Conservation (phyloP, 176 grass and related monocot genomes). For the Juncus inflexus region DNA sequence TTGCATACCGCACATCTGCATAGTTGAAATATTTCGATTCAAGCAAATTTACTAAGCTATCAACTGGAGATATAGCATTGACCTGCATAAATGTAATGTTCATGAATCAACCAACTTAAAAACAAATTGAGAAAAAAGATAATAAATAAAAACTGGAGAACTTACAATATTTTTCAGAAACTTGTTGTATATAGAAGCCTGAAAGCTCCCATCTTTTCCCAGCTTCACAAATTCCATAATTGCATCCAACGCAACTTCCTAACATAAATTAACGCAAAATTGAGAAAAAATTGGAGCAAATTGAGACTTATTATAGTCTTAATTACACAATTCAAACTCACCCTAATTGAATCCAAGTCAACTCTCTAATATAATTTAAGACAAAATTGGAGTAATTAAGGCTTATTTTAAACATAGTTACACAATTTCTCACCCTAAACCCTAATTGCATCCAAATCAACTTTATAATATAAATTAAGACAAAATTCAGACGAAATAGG, state of each 20-base stretch:
- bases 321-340: background rate
- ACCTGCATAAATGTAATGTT: constrained; percentile 38
- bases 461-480: too few species aligned
- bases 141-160: background rate
- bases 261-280: background rate
- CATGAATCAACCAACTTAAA: background rate
- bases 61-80: constrained; percentile 38
- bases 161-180: constrained; percentile 63
- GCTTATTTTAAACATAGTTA: background rate
- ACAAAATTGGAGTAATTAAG: background rate
- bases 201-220: constrained; percentile 68
- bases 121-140: background rate
- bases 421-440: background rate
- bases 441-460: too few species aligned
- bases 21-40: constrained; percentile 64
- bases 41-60: constrained; percentile 66
- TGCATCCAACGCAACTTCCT: constrained; percentile 85
- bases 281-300: background rate
- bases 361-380: background rate
- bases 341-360: too few species aligned
- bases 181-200: constrained; percentile 66
- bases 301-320: background rate
- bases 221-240: constrained; percentile 94
- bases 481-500: too few species aligned
- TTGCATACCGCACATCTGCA: constrained; percentile 71